Percentiles rank a stretch among this genome's conserved stretches.
These are phyloP conservation scores for Monosporozyma solicola DNA, from an alignment of 805 yeast species.

Conservation along the genomic window DNA sequence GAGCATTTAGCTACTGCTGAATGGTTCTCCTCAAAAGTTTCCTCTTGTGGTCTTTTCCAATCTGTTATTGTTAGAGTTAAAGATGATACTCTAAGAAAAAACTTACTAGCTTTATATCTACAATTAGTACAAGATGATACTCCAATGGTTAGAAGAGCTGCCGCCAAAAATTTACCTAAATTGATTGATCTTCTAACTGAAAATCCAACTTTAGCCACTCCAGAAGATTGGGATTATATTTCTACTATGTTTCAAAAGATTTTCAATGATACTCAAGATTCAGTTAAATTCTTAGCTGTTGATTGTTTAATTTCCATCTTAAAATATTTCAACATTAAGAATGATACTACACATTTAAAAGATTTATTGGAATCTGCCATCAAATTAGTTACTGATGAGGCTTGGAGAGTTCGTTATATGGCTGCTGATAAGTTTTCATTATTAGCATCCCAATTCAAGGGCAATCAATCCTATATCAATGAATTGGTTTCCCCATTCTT, in stretches of 20 bases:
- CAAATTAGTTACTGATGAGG: conserved; percentile 72
- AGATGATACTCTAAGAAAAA: conserved; percentile 44
- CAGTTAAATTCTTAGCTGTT: conserved; percentile 83
- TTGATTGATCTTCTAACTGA: conserved; percentile 54
- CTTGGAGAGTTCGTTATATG: conserved; percentile 98
- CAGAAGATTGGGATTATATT: conserved; percentile 66
- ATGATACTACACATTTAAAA: conserved; percentile 50
- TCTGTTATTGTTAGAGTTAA: conserved; percentile 51
- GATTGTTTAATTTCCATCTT: conserved; percentile 81
- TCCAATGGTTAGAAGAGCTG: conserved; percentile 96
- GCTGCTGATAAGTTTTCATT: conserved; percentile 88
- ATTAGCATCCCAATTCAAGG: conserved; percentile 57
- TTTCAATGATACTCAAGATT: conserved; percentile 83
- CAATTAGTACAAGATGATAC: conserved; percentile 81
- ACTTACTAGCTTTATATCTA: conserved; percentile 56
- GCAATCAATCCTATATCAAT: conserved; percentile 43
- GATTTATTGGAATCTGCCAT: conserved; percentile 59
- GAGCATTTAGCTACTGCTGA: conserved; percentile 74
- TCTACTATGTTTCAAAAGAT: conserved; percentile 74
- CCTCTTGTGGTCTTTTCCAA: conserved; percentile 82
- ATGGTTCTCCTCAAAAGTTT: conserved; percentile 91
- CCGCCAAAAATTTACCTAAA: conserved; percentile 75
- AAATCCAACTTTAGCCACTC: conserved; percentile 37
- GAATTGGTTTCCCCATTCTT: conserved; percentile 55
- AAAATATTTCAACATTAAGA: conserved; percentile 50